Evolutionary conservation across 148 eudicot species (phyloP).

Genomic region (Bassia scoparia): DNA sequence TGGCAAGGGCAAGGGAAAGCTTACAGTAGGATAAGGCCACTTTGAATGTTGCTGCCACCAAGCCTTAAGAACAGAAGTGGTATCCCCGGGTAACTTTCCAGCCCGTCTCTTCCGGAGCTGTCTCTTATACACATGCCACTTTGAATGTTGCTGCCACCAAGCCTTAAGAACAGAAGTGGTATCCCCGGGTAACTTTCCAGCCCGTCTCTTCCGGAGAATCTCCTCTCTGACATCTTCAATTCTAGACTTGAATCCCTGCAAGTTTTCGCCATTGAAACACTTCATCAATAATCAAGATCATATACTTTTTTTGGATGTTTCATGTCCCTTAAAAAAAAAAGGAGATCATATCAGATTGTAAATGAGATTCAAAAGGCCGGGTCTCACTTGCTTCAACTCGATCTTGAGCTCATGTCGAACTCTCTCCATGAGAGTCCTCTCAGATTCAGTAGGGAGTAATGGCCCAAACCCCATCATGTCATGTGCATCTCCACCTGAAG

Average conservation of each 20-base stretch:
- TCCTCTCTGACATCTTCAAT: constrained; percentile 99
- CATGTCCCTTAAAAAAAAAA: neutral
- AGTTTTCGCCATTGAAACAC: neutral
- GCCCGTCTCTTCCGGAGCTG: too few relatives aligned
- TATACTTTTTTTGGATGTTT: neutral
- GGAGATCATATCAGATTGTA: too few relatives aligned
- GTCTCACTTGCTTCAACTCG: constrained; percentile 82
- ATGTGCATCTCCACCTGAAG: constrained; percentile 41
- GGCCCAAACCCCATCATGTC: constrained; percentile 97
- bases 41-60: constrained; percentile 99
- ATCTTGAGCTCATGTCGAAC: constrained; percentile 91
- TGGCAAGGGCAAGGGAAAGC: neutral
- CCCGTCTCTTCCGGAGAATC: constrained; percentile 84
- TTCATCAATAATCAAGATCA: neutral
- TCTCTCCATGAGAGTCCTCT: constrained; percentile 90
- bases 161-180: constrained; percentile 89
- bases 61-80: constrained; percentile 84
- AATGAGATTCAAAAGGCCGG: too few relatives aligned
- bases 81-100: constrained; percentile 95
- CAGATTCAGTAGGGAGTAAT: constrained; percentile 87
- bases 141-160: constrained; percentile 98
- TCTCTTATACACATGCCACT: too few relatives aligned
- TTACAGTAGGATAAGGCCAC: constrained; percentile 99
- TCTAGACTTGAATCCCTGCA: constrained; percentile 91
- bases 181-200: constrained; percentile 96